These are phyloP conservation scores for Lenwebbia sp. DNA, from an alignment of 345 rosid genomes.

Conservation along the genomic window DNA sequence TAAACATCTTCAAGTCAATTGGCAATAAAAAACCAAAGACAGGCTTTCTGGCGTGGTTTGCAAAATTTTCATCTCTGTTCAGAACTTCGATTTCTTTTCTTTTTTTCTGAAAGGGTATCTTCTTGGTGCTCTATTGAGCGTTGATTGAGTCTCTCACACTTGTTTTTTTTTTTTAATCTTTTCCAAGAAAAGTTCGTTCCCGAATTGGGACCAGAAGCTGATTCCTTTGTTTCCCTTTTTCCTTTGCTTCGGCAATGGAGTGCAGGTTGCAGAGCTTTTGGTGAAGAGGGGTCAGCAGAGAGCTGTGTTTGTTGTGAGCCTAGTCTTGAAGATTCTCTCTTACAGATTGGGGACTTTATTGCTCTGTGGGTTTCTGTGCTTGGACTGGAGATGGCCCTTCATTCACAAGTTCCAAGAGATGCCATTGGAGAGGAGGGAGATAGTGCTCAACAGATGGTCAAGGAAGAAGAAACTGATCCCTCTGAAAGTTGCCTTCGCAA, in stretches of 20 bases:
- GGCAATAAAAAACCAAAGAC: not conserved
- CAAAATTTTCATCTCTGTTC: not conserved
- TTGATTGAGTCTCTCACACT: not conserved
- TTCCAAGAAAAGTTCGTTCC: not conserved
- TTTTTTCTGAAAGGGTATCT: not conserved
- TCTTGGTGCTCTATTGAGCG: not conserved
- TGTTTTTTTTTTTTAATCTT: not conserved
- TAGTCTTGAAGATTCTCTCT: constrained; percentile 36
- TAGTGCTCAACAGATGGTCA: constrained; percentile 51
- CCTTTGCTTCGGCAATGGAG: not conserved
- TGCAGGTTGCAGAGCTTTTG: constrained; percentile 63
- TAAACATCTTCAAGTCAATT: not conserved
- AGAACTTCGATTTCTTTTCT: not conserved
- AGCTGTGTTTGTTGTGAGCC: constrained; percentile 24
- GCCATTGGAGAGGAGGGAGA: constrained; percentile 46
- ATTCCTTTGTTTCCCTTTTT: not conserved
- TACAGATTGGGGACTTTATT: constrained; percentile 58
- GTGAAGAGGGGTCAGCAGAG: constrained; percentile 23
- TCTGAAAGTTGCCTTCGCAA: constrained; percentile 37
- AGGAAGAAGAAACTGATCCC: constrained; percentile 19
- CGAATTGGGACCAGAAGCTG: not conserved
- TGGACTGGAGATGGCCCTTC: constrained; percentile 56
- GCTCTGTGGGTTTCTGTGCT: constrained; percentile 54
- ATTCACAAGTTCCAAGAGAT: constrained; percentile 56
- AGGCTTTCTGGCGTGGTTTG: not conserved